Base-by-base conservation (phyloP, 108 stramenopile species). In the Cylindrotheca closterium region DNA sequence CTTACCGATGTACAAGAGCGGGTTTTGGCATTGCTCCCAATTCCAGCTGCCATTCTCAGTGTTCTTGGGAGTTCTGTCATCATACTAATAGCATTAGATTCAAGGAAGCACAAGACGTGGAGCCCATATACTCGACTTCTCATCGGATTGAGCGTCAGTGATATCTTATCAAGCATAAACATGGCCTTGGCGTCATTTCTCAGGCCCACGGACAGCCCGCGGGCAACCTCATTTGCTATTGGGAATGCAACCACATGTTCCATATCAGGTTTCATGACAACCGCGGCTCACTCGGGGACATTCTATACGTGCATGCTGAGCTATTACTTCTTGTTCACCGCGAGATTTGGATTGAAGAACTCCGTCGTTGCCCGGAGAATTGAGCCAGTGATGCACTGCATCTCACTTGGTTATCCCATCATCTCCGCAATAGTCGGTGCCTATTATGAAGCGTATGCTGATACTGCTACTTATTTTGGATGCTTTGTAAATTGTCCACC, bases 181-280 rank as follows among this genome's bases (percentile, higher is more conserved):
- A 47, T 26, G 18, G 29, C 51, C 1, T 22, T 65, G 49, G 2
- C 15, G 19, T 42, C 64, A 12, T 60, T 65, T 47, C 26, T 73
- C 28, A 18, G 28, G 24, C 64, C 64, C 2, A 49, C 25, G 1
- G 23, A 21, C 26, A 42, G 37, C 1, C 19, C 12, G 25, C 31
- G 63, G 32, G 42, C 58, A 25, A 58, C 56, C 58, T 66, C 77
- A 0, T 23, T 55, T 10, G 75, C 75, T 1, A 22, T 51, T 26
- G 77, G 77, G 7, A 72, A 47, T 17, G 28, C 60, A 28, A 67
- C 66, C 10, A 60, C 77, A n/a, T 78, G 77, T 50, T 29, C 66
- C 27, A 12, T 52, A 18, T 15, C 34, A 1, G 77, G 65, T 15
- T 71, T 78, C 45, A 34, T 78, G 1, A 49, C 50, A 4, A 56